Conservation (phyloP, 306 rosid species). For the Casuarina cunninghamiana region DNA sequence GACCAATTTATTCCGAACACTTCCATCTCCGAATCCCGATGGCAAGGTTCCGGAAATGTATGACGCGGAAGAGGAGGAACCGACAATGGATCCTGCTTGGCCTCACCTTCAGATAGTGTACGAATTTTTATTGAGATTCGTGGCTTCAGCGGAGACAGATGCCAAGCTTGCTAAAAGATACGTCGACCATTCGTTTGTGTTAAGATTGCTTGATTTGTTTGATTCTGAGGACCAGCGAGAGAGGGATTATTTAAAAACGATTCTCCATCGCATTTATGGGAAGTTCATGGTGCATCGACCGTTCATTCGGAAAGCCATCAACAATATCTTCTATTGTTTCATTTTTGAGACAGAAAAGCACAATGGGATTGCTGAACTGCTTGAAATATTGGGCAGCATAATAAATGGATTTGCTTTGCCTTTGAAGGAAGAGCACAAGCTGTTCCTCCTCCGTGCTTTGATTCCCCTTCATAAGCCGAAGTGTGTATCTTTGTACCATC, state of each 20-base stretch:
- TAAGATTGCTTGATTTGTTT: conserved; percentile 61
- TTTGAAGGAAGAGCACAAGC: conserved; percentile 71
- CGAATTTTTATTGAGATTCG: conserved; percentile 55
- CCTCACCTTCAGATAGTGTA: conserved; percentile 64
- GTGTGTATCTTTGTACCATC: conserved; percentile 58
- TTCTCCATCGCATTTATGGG: conserved; percentile 63
- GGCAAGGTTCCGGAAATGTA: conserved; percentile 36
- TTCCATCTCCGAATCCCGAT: conserved; percentile 46
- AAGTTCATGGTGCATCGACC: conserved; percentile 73
- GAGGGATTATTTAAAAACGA: conserved; percentile 64
- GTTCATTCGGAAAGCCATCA: conserved; percentile 62
- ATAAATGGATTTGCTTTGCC: conserved; percentile 69
- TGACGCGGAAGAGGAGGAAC: conserved; percentile 64
- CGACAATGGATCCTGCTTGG: conserved; percentile 61
- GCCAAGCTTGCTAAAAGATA: conserved; percentile 62
- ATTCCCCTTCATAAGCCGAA: conserved; percentile 73
- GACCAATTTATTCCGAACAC: conserved; percentile 49
- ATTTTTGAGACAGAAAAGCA: conserved; percentile 67
- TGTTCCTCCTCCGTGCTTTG: conserved; percentile 59
- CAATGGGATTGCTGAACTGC: conserved; percentile 62
- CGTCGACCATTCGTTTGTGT: conserved; percentile 56
- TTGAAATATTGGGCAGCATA: conserved; percentile 64
- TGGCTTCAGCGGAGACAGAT: conserved; percentile 60
- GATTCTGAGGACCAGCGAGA: conserved; percentile 72
- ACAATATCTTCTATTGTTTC: conserved; percentile 57